phyloP scores from a whole-genome alignment of 768 basidiomycete species.

The Agaricus bisporus region DNA sequence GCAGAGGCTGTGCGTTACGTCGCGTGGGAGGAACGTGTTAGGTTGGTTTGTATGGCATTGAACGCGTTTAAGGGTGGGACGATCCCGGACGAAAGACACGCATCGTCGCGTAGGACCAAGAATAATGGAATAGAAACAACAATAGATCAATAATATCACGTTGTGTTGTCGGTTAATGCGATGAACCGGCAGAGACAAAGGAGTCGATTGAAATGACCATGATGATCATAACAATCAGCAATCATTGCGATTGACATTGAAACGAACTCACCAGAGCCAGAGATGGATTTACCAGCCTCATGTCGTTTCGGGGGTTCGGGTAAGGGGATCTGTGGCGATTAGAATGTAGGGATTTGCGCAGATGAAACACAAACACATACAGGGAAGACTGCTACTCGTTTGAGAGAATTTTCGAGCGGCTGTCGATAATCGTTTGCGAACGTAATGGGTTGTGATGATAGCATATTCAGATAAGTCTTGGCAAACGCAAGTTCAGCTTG shows the following conservation, averaged over 20 bases:
- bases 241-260: not conserved
- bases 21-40: not conserved
- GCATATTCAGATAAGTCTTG: slow-evolving; percentile 54
- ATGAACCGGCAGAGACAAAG: not conserved
- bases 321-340: not conserved
- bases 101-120: not conserved
- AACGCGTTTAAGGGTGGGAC: not conserved
- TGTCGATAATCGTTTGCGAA: slow-evolving; percentile 77
- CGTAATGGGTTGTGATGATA: slow-evolving; percentile 61
- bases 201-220: not conserved
- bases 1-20: slow-evolving; percentile 22
- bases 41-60: not conserved
- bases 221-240: not conserved
- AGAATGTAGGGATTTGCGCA: not conserved
- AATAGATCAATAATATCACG: no score
- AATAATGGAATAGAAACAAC: not conserved
- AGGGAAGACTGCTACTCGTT: slow-evolving; percentile 62
- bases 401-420: slow-evolving; percentile 57
- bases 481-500: slow-evolving; percentile 66
- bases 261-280: not conserved
- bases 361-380: slow-evolving; percentile 31
- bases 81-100: not conserved
- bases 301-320: slow-evolving; percentile 4
- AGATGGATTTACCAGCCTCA: not conserved
- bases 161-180: no score